These are phyloP conservation scores for Prorocentrum cordatum DNA, from an alignment of 169 alveolate species.

Conservation along the genomic window DNA sequence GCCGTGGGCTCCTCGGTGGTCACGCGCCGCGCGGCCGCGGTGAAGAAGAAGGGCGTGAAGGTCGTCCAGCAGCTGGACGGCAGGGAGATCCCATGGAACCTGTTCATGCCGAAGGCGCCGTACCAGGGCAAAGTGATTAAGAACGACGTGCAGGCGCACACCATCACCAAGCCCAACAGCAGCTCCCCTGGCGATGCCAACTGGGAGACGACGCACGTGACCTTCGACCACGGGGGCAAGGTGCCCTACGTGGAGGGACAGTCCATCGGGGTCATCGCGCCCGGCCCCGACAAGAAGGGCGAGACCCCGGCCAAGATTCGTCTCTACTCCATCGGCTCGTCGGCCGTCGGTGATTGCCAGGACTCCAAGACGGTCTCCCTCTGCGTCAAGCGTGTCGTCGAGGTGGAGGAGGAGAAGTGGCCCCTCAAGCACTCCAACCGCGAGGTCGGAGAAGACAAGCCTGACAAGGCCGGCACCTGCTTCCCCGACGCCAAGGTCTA, in stretches of 20 bases:
- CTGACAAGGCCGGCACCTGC: constrained; percentile 59
- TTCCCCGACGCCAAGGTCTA: constrained; percentile 64
- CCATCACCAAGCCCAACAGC: constrained; percentile 37
- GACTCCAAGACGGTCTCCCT: constrained; percentile 19
- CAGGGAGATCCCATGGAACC: constrained; percentile 19
- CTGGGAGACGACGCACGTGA: constrained; percentile 58
- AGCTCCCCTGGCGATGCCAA: constrained; percentile 57
- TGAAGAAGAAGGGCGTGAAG: too few species aligned
- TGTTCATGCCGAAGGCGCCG: constrained; percentile 5
- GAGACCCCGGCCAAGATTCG: not conserved
- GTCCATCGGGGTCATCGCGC: constrained; percentile 4
- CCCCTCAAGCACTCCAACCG: constrained; percentile 21
- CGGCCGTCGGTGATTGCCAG: constrained; percentile 3
- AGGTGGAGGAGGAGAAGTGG: constrained; percentile 62
- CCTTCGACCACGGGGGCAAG: constrained; percentile 63
- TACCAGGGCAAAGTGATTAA: constrained; percentile 10
- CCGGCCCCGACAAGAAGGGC: not conserved
- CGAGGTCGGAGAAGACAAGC: constrained; percentile 62
- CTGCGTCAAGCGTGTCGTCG: constrained; percentile 63
- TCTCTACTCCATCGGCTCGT: constrained; percentile 11
- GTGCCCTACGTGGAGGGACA: constrained; percentile 58
- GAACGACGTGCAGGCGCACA: constrained; percentile 46
- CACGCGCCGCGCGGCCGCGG: too few species aligned
- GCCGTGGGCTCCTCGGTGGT: too few species aligned
- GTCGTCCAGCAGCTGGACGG: too few species aligned